Evolutionary conservation across 805 yeast species (phyloP), one percentile per base, ranked within the genome.

Genomic region (Pichia deserticola): DNA sequence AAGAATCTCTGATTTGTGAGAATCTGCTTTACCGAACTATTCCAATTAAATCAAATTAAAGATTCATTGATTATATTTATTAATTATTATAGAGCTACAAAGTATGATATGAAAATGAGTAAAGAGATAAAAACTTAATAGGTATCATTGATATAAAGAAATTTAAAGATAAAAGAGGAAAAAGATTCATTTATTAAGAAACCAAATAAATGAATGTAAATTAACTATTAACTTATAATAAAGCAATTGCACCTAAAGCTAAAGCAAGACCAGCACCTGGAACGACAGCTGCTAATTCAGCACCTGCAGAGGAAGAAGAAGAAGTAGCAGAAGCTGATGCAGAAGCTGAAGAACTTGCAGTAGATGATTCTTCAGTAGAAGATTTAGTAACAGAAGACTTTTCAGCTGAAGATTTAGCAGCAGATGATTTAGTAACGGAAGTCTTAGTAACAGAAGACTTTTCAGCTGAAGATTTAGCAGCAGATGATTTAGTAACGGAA

Each of bases 181-280:
- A 20, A 20, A 20, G 20, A 20, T 2, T 20, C 20, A 20, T 20
- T 20, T 20, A 20, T 20, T 20, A 20, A 20, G 20, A 20, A 20
- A 20, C 20, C 3, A 20, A 20, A 20, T 20, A 20, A 20, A 20
- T 20, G 20, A 20, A 20, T 20, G 20, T 20, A 20, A 20, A 20
- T 20, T 20, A 20, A 20, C 3, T 20, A 20, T 20, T 20, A 38
- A 41, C 50, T 55, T 51, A 63, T 40, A 62, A 51, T 30, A 61
- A 51, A 48, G 63, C 64, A 49, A 61, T 32, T 13, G 52, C 50
- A 47, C 57, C 54, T 32, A 62, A 51, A 41, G 55, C 55, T 13
- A 59, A 46, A 15, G 55, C 57, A 15, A 54, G 43, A 29, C 52
- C 52, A 11, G 54, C 54, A 45, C 51, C 53, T 36, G 58, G 54